A percentile compares a stretch with the other conserved stretches of the same genome.
Evolutionary conservation across 257 asterid genomes (phyloP).

Genomic region (Solanum okadae): DNA sequence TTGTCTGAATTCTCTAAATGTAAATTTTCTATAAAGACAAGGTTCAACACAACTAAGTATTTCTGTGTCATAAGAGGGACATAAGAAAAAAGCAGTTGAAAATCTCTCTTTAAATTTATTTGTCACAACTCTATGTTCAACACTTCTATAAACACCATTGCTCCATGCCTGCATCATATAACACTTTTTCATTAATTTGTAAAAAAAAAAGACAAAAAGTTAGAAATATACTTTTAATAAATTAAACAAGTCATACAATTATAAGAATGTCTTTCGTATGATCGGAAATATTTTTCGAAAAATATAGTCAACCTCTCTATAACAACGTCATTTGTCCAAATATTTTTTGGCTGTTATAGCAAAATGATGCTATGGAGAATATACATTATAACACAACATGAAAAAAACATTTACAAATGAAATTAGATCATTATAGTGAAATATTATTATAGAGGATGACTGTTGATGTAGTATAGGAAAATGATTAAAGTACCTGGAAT

Average conservation of each 20-base stretch:
- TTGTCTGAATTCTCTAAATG: conserved; percentile 65
- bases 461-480: background rate
- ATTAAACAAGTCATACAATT: background rate
- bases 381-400: background rate
- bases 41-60: conserved; percentile 42
- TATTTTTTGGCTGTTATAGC: background rate
- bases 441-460: background rate
- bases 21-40: conserved; percentile 51
- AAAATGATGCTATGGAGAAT: background rate
- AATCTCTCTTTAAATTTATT: conserved; percentile 58
- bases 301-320: background rate
- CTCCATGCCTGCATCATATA: conserved; percentile 83
- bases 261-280: background rate
- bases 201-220: background rate
- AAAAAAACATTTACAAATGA: background rate
- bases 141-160: conserved; percentile 72
- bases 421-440: background rate
- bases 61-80: conserved; percentile 68
- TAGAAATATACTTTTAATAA: too few species aligned
- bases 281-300: background rate
- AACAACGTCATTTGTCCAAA: background rate
- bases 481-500: conserved; percentile 34
- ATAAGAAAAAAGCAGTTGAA: conserved; percentile 74
- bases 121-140: conserved; percentile 79
- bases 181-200: background rate